Evolutionary conservation across 495 filamentous ascomycete genomes (phyloP), one percentile per base, ranked within the genome.

Genomic region (Podospora fimiseda): DNA sequence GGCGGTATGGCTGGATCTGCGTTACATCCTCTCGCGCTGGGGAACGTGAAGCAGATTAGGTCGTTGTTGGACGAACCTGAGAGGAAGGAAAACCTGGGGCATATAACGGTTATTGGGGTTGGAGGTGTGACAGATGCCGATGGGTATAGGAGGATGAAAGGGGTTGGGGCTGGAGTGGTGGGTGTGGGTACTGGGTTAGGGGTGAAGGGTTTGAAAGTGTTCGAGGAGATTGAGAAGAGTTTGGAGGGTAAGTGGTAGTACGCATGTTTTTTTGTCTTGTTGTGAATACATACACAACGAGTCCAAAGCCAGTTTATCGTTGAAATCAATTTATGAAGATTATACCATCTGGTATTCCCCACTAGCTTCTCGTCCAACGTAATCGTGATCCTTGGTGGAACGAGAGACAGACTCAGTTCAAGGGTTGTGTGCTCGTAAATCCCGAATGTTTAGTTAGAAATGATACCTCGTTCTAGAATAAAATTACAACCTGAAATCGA

Each of bases 1-100:
- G 85, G 86, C 0, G 86, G 85, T 0, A 65, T 89, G 57, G 86
- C 80, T 0, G 86, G 86, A 0, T 71, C 80, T 27, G 75, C 82
- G 43, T 62, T 89, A 47, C 86, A 89, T 67, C 83, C 86, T 3
- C 70, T 89, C 1, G 84, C 86, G n/a, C 61, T 89, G 22, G 86
- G 86, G 11, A 89, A 89, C 59, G 85, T 89, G 19, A 65, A 62
- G 38, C 82, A 79, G 7, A 67, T 89, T 16, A 63, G 81, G 16
- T 57, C 58, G 43, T 57, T 84, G 74, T 57, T 88, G 23, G 77
- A 83, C n/a, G n/a, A n/a, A n/a, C n/a, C n/a, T 57, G 67, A 66
- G 47, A 24, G 38, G 2, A 21, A 23, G 24, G 55, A 57, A 1
- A 59, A 67, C 43, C 47, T 84, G 44, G 56, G 60, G 13, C 63